These are phyloP conservation scores for Vitis hybrid DNA, from an alignment of 177 flowering plant species.

Conservation along the genomic window DNA sequence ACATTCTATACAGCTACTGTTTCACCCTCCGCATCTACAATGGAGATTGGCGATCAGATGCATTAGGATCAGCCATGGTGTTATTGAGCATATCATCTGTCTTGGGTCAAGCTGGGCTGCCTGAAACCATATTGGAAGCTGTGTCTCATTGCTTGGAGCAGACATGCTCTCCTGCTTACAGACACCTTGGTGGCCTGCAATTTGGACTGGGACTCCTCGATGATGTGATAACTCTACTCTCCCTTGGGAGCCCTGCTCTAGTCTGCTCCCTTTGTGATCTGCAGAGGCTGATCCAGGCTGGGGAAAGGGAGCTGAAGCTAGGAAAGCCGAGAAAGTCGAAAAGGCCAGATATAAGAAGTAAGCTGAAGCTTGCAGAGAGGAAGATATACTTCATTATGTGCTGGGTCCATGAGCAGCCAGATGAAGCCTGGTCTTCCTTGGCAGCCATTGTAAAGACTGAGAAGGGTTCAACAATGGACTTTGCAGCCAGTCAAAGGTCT, in stretches of 20 bases:
- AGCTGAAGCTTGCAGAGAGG: constrained; percentile 66
- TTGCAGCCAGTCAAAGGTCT: constrained; percentile 14
- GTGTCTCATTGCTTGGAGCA: constrained; percentile 69
- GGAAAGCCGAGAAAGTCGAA: constrained; percentile 41
- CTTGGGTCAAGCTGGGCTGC: constrained; percentile 61
- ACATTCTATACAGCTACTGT: constrained; percentile 78
- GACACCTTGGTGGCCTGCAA: constrained; percentile 66
- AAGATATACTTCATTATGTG: constrained; percentile 78
- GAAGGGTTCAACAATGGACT: constrained; percentile 34
- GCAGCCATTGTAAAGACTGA: constrained; percentile 52
- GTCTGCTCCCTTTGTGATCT: constrained; percentile 74
- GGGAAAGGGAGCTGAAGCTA: constrained; percentile 45
- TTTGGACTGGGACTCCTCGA: constrained; percentile 66
- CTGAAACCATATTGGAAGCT: constrained; percentile 62
- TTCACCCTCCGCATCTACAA: constrained; percentile 90
- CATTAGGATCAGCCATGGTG: constrained; percentile 61
- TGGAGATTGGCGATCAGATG: constrained; percentile 86
- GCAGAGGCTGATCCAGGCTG: constrained; percentile 58
- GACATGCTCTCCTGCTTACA: constrained; percentile 72
- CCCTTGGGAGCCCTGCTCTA: constrained; percentile 59
- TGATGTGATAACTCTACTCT: constrained; percentile 51
- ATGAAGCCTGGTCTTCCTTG: constrained; percentile 72
- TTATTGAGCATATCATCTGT: constrained; percentile 69
- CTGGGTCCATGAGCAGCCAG: constrained; percentile 84
- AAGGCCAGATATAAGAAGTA: constrained; percentile 38